Evolutionary conservation across 177 flowering plant species (phyloP), one percentile per base, ranked within the genome.

Genomic region (Vitis hybrid): DNA sequence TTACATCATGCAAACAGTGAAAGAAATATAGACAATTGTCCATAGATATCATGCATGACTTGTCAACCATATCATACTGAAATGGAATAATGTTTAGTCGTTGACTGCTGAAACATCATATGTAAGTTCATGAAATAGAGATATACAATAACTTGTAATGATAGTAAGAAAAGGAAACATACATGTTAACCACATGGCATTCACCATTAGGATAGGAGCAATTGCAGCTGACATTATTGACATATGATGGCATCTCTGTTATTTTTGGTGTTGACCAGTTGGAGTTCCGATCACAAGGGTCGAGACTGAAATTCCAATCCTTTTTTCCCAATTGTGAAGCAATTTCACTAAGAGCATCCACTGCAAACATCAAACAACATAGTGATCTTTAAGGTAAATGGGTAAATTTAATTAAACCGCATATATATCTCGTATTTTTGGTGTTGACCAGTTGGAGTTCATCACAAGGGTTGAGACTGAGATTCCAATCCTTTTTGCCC

Each of bases 121-220:
- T 34, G 45, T 34, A 34, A 34, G 45, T 34, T 6, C 45, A 4
- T 34, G 14, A 9, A 62, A 62, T 56, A 11, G 34, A 34, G 23
- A 30, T 62, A 30, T 6, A 66, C 23, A 50, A 4, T 12, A 30
- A 7, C 13, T 3, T 2, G 12, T 13, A 14, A 15, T 11, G 21
- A 17, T 12, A 45, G 3, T 1, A 11, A 60, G 61, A 56, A 6
- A 54, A 4, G 12, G 8, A 34, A 34, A 19, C 79, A 32, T 70
- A 86, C 89, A 86, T 79, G 68, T 51, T 56, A 10, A 64, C 57
- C 15, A 84, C 79, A 13, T 84, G 89, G 63, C 87, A 86, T 21
- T 51, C 60, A 4, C 56, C 62, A 34, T 69, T 64, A n/a, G 50
- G 19, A 32, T 19, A 70, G 64, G 80, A 17, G 76, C 87, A 83